Evolutionary conservation across 345 rosid genomes (phyloP), one percentile per base, ranked within the genome.

Genomic region (Mallotus nudiflorus): DNA sequence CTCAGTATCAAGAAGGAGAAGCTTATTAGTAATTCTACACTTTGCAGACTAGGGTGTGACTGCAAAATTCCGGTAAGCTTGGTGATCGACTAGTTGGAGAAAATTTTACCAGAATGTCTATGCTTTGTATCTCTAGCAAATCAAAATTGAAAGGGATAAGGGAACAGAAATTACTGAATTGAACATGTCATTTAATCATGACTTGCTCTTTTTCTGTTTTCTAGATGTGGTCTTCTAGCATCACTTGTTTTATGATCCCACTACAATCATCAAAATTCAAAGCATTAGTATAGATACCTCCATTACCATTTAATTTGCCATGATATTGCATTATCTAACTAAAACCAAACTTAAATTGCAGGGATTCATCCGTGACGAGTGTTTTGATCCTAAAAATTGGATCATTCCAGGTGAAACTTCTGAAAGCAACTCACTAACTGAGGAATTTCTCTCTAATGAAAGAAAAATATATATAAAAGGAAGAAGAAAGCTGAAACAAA

Each of bases 341-440:
- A 25, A 20, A 25, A 19, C 33, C 14, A 50, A 5, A 10, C 25
- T 33, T 6, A 35, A 62, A 63, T 49, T 45, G 22, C 58, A 90
- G 98, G 99, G 98, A 44, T 92, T 90, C 75, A 92, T 95, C 63
- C 93, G 91, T 45, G 50, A 78, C 9, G 96, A 89, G 70, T 66
- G 60, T 51, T 92, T 95, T 66, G 91, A 92, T 66, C 98, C 92
- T 20, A 83, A 69, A 74, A 73, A 9, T 25, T 95, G 97, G 98
- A 82, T 83, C 74, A 72, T 84, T 83, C 98, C 98, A 64, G 91
- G 93, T 61, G 83, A 76, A 74, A 65, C 67, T 62, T 74, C 82
- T 48, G 73, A 77, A 77, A 71, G 70, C 33, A 73, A 63, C 72
- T 24, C 44, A n/a, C 73, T 89, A 42, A 50, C 37, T 1, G 87